Base-by-base conservation (phyloP, 2,329 filamentous ascomycete genomes). In the Trichophyton simii region DNA sequence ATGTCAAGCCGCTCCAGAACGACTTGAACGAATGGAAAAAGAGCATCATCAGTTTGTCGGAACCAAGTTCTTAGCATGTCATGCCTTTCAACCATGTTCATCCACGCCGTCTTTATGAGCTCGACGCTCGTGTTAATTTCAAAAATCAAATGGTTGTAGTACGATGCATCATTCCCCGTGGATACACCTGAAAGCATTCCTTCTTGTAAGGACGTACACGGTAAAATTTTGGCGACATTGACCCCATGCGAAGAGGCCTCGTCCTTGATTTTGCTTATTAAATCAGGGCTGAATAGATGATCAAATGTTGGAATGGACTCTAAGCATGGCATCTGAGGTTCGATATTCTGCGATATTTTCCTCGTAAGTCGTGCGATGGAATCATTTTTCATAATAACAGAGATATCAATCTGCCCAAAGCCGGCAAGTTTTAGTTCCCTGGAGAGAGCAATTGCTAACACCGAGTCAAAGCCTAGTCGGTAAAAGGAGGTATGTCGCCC, bases 121-220 rank as follows among this genome's bases (percentile, higher is more conserved):
- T 73, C 66, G 0, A 82, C 62, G 38, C 84, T 72, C 0, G 79
- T 76, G 3, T 72, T 73, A 5, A 95, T 69, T 4, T 80, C 77
- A 64, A 95, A 82, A 0, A 86, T 72, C 61, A 89, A 83, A 57
- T 82, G 82, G 70, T 95, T 96, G 67, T 82, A 84, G 70, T 96
- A 96, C 1, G 84, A 78, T 1, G 74, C 73, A 9, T 75, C 71
- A 1, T 72, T 72, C 1, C 64, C 77, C 67, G 74, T 74, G 3
- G 71, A 66, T 28, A 74, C 74, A 7, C 83, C 82, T 2, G 84
- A 86, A 0, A 96, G 77, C 90, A 96, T 96, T 0, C 87, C 87
- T 75, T 95, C 88, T 71, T 96, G 91, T 0, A 96, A 76, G 0
- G 91, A 88, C 1, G 90, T 95, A 69, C 91, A 96, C 0, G 91